phyloP scores from a whole-genome alignment of 768 basidiomycete genomes.

The Strobilomyces dryophilus region DNA sequence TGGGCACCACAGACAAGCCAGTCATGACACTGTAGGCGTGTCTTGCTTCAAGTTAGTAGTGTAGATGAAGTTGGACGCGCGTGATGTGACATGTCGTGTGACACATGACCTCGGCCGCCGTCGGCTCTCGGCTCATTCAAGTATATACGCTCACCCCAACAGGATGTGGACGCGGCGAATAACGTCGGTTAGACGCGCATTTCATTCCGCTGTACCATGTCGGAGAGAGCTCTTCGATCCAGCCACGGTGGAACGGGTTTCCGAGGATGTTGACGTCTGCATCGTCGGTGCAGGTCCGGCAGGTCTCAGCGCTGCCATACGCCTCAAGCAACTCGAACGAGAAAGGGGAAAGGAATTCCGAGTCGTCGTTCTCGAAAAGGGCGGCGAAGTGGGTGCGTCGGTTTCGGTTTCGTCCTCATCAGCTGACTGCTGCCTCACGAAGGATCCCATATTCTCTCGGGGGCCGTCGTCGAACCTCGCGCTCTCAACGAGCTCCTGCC shows the following conservation, averaged over 20 bases:
- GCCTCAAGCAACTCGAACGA: constrained; percentile 82
- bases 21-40: constrained; percentile 36
- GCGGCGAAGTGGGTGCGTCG: constrained; percentile 79
- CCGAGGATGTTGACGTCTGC: constrained; percentile 93
- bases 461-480: constrained; percentile 90
- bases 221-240: constrained; percentile 47
- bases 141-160: neutral
- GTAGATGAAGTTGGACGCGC: too few relatives aligned
- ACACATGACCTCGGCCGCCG: neutral
- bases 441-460: constrained; percentile 95
- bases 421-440: neutral
- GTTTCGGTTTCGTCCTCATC: neutral
- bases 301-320: constrained; percentile 92
- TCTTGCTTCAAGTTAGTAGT: too few relatives aligned
- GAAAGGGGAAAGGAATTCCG: constrained; percentile 55
- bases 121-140: neutral
- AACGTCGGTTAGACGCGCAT: constrained; percentile 8
- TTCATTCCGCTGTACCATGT: constrained; percentile 13
- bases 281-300: constrained; percentile 97
- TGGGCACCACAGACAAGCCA: constrained; percentile 45
- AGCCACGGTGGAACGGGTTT: constrained; percentile 67
- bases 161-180: constrained; percentile 6
- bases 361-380: constrained; percentile 95
- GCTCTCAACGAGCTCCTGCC: constrained; percentile 91
- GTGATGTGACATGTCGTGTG: neutral